phyloP scores from a whole-genome alignment of 805 yeast species.

The Pichia insulana region DNA sequence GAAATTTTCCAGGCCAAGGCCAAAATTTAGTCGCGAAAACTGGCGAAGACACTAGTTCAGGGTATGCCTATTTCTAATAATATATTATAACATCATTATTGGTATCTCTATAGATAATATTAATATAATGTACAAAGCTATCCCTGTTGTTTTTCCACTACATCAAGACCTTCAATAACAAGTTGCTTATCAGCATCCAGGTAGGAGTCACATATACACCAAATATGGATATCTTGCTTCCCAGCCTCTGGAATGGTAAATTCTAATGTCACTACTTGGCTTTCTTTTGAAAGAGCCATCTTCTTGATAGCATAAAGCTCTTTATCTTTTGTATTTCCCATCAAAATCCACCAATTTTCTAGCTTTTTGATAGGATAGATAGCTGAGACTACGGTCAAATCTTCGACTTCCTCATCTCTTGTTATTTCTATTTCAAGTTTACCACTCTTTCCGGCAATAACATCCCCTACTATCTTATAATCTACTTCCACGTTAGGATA shows the following conservation, averaged over 20 bases:
- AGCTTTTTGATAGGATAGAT: slow-evolving; percentile 49
- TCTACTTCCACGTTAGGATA: slow-evolving; percentile 79
- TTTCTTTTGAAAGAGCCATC: slow-evolving; percentile 42
- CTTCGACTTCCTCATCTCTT: slow-evolving; percentile 72
- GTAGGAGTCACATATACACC: slow-evolving; percentile 89
- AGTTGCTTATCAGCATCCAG: slow-evolving; percentile 89
- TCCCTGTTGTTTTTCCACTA: background rate
- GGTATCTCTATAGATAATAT: too few species aligned
- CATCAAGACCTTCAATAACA: slow-evolving; percentile 18
- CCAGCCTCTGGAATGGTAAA: slow-evolving; percentile 58
- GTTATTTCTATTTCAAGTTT: slow-evolving; percentile 41
- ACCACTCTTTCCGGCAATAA: slow-evolving; percentile 39
- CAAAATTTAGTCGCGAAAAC: too few species aligned
- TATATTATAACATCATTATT: too few species aligned
- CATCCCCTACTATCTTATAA: slow-evolving; percentile 37
- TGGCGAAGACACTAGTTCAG: too few species aligned
- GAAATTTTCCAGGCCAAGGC: too few species aligned
- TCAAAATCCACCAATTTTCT: slow-evolving; percentile 82
- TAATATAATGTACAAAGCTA: background rate
- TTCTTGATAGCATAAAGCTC: slow-evolving; percentile 70
- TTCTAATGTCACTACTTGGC: slow-evolving; percentile 43
- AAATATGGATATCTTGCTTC: slow-evolving; percentile 50
- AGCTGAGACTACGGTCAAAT: slow-evolving; percentile 50
- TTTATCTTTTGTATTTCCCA: slow-evolving; percentile 56
- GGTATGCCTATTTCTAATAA: too few species aligned